Base-by-base conservation (phyloP, 108 stramenopile genomes). In the Nitzschia putrida region DNA sequence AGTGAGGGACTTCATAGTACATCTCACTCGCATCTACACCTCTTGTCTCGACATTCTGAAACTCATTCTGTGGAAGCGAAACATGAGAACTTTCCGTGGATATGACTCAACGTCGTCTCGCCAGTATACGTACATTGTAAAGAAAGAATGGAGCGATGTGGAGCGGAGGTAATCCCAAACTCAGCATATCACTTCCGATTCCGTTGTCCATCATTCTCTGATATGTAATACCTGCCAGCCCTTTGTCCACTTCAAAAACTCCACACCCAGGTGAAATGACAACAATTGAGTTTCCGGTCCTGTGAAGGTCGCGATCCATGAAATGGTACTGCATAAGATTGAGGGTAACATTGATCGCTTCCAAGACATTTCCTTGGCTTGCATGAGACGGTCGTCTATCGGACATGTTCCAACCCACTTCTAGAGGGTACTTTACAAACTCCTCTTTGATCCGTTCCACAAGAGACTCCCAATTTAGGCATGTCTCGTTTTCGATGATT, bases 151-250 rank as follows among this genome's bases (percentile, higher is more conserved):
- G 99, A 21, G 95, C 95, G 34, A 94, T 88, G 81, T 99, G 98
- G 8, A 98, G 80, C 22, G 99, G 98, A 12, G 98, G 97, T 42
- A 94, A 79, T 21, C 93, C 85, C 20, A 99, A 80, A 68, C 91
- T 90, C 4, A 99, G 81, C 92, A 98, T 94, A 80, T 99, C 99
- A 53, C 95, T 95, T 8, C 99, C 99, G 65, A 99, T 97, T 10
- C 97, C 99, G 75, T 96, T 93, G 80, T 99, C 99, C 97, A 99
- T 96, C 97, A 99, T 99, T 39, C 99, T 80, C 74, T 98, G 98
- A 72, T 97, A 97, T n/a, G 97, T 98, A 8, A 97, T 98, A 22
- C 80, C 74, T 24, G 97, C 90, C 53, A 96, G 87, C 43, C 78
- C 80, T 66, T 89, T 91, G 63, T 95, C 92, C 4, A 96, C 95